Conservation (phyloP, 805 yeast species). For the Kregervanrija pseudodelftensis region DNA sequence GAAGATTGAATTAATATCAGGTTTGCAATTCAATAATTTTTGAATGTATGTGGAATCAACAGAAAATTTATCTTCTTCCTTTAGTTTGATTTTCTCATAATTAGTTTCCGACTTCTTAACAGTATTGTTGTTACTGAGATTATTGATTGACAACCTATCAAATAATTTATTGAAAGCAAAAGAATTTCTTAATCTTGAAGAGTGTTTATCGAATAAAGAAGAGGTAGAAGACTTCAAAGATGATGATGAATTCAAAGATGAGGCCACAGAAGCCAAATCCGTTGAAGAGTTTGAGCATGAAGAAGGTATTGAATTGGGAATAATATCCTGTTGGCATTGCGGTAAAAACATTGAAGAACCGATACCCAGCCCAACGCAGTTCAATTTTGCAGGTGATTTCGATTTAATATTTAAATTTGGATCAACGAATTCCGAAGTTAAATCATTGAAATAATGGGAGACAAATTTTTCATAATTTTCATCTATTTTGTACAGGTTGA, state of each 20-base stretch:
- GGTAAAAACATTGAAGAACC: conserved; percentile 4
- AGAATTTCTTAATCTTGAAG: not conserved
- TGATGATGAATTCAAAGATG: not conserved
- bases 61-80: conserved; percentile 2
- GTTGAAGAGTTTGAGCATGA: conserved; percentile 1
- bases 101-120: not conserved
- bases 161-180: conserved; percentile 4
- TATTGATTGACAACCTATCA: conserved; percentile 2
- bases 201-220: not conserved
- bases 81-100: not conserved
- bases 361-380: conserved; percentile 5
- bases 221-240: not conserved
- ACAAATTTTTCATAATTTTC: conserved; percentile 12
- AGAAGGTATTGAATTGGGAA: not conserved
- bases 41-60: conserved; percentile 2
- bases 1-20: conserved; percentile 6
- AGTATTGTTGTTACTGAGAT: not conserved
- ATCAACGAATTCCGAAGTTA: conserved; percentile 19
- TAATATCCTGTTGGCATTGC: not conserved
- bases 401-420: conserved; percentile 23
- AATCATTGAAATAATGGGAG: conserved; percentile 15
- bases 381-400: not conserved
- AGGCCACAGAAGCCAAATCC: conserved; percentile 1
- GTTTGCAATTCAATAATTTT: conserved; percentile 8
- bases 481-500: conserved; percentile 20